These are phyloP conservation scores for Lathyrus oleraceus DNA, from an alignment of 306 rosid genomes.

Conservation along the genomic window DNA sequence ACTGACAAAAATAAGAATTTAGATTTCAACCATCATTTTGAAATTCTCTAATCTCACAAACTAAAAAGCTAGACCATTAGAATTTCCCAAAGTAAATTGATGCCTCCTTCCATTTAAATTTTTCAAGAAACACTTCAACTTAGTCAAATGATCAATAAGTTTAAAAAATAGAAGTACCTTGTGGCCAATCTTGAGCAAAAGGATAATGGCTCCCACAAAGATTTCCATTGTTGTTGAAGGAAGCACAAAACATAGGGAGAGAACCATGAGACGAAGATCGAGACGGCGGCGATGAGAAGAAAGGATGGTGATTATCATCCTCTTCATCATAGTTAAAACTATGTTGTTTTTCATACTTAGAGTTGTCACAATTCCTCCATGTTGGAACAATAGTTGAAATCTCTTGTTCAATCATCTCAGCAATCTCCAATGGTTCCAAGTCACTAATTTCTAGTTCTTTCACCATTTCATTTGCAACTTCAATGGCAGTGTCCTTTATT, in stretches of 20 bases:
- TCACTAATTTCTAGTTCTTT: slow-evolving; percentile 78
- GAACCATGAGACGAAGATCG: slow-evolving; percentile 62
- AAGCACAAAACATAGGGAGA: slow-evolving; percentile 47
- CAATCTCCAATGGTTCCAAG: slow-evolving; percentile 76
- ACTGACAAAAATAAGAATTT: neutral
- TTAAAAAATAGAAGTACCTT: slow-evolving; percentile 43
- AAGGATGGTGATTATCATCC: slow-evolving; percentile 46
- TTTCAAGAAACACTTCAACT: neutral
- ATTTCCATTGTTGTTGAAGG: slow-evolving; percentile 30
- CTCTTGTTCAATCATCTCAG: slow-evolving; percentile 82
- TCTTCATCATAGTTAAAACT: slow-evolving; percentile 64
- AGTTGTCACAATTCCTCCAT: slow-evolving; percentile 50
- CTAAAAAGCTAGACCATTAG: neutral
- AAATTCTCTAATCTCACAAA: neutral
- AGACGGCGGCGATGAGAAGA: slow-evolving; percentile 58
- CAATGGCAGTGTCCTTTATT: slow-evolving; percentile 74
- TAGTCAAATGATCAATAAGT: neutral
- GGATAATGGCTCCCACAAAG: slow-evolving; percentile 32
- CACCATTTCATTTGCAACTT: slow-evolving; percentile 88
- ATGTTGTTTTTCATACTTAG: slow-evolving; percentile 46
- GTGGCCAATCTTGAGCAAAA: slow-evolving; percentile 47
- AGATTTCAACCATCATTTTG: neutral
- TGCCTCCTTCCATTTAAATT: neutral
- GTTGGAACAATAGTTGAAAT: slow-evolving; percentile 61
- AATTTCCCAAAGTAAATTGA: neutral